Percentiles rank a stretch among this genome's conserved stretches.
These are phyloP conservation scores for Sphagnum magellanicum DNA, from an alignment of 228 moss, liverwort and hornwort genomes.

Conservation along the genomic window DNA sequence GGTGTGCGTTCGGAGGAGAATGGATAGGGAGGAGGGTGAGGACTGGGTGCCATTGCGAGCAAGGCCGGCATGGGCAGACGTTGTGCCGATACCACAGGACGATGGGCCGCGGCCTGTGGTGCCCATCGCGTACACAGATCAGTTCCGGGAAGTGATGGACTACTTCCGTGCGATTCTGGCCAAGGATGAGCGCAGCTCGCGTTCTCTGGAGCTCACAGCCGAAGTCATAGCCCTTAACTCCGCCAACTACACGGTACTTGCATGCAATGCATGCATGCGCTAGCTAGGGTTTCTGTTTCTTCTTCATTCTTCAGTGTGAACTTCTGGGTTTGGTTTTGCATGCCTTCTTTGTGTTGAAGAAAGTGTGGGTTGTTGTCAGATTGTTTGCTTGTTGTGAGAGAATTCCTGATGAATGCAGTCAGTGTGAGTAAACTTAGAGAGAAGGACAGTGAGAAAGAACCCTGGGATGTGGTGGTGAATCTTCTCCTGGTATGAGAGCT, in stretches of 20 bases:
- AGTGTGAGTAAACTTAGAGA: too few relatives aligned
- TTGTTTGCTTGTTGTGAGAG: too few relatives aligned
- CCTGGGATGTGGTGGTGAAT: conserved; percentile 1
- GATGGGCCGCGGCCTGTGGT: conserved; percentile 98
- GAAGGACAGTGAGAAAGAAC: too few relatives aligned
- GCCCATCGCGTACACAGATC: conserved; percentile 69
- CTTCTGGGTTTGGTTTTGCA: conserved; percentile 2
- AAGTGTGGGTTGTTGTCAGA: neutral
- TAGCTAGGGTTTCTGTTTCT: neutral
- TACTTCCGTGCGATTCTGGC: conserved; percentile 78
- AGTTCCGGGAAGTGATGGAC: conserved; percentile 77
- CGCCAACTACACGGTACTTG: conserved; percentile 83
- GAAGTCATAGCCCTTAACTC: conserved; percentile 77
- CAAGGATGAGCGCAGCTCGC: conserved; percentile 77
- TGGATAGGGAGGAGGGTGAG: conserved; percentile 1
- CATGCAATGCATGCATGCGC: too few relatives aligned
- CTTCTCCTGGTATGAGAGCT: neutral
- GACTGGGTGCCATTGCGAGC: conserved; percentile 20
- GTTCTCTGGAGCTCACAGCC: conserved; percentile 64
- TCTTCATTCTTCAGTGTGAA: neutral
- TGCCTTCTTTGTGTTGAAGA: neutral
- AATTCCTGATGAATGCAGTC: too few relatives aligned
- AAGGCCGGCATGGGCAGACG: conserved; percentile 63
- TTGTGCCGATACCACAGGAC: conserved; percentile 70
- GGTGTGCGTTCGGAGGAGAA: neutral